These are phyloP conservation scores for Wickerhamiella siamensis DNA, from an alignment of 805 yeast genomes.

Conservation along the genomic window DNA sequence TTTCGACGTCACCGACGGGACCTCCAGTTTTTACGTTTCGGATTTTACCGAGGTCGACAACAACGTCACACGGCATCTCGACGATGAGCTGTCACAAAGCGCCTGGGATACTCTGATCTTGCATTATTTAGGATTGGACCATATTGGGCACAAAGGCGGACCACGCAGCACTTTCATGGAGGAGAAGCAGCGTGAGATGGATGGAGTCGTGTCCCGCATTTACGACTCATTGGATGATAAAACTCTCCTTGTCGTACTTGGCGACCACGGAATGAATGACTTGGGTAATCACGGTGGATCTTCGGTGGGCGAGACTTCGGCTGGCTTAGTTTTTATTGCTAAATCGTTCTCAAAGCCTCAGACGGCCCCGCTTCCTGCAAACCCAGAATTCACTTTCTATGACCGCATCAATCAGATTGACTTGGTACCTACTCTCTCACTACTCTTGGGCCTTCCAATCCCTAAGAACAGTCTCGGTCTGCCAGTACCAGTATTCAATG, in stretches of 20 bases:
- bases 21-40: slow-evolving; percentile 84
- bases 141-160: slow-evolving; percentile 96
- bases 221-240: slow-evolving; percentile 31
- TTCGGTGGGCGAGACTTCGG: slow-evolving; percentile 78
- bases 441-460: slow-evolving; percentile 46
- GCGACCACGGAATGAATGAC: slow-evolving; percentile 89
- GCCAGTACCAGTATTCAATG: slow-evolving; percentile 42
- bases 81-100: slow-evolving; percentile 33
- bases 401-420: slow-evolving; percentile 49
- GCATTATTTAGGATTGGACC: slow-evolving; percentile 90
- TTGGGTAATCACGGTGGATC: slow-evolving; percentile 96
- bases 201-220: slow-evolving; percentile 40
- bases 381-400: slow-evolving; percentile 40
- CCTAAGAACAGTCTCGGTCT: slow-evolving; percentile 68
- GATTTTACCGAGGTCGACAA: slow-evolving; percentile 89
- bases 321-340: slow-evolving; percentile 62
- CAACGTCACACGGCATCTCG: slow-evolving; percentile 82
- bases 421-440: slow-evolving; percentile 54
- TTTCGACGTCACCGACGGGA: slow-evolving; percentile 64
- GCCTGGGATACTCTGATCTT: slow-evolving; percentile 77
- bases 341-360: slow-evolving; percentile 32
- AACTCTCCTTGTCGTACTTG: slow-evolving; percentile 66
- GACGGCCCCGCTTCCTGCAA: slow-evolving; percentile 16
- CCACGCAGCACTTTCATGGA: slow-evolving; percentile 71
- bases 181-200: slow-evolving; percentile 77